phyloP scores from a whole-genome alignment of 2,329 filamentous ascomycete species.

The Grosmannia huntii region DNA sequence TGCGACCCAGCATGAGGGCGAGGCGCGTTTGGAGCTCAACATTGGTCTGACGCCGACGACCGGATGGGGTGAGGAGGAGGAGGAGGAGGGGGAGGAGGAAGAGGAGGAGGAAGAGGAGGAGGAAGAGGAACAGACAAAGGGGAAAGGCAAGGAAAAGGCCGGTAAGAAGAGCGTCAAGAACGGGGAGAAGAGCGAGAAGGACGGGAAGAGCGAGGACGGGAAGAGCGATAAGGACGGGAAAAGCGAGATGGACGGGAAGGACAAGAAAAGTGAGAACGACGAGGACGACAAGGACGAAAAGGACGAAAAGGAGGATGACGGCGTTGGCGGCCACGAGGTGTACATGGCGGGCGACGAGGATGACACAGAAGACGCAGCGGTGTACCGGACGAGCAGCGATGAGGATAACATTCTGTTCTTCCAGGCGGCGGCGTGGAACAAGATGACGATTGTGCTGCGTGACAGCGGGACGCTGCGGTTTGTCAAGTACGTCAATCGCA shows the following conservation, averaged over 20 bases:
- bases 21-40: slow-evolving; percentile 75
- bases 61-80: slow-evolving; percentile 59
- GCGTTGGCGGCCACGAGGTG: slow-evolving; percentile 69
- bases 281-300: slow-evolving; percentile 18
- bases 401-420: slow-evolving; percentile 59
- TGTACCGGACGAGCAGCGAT: slow-evolving; percentile 70
- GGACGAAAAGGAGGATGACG: slow-evolving; percentile 23
- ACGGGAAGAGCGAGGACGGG: too few species aligned
- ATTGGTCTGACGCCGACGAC: slow-evolving; percentile 72
- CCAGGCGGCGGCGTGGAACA: slow-evolving; percentile 67
- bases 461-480: slow-evolving; percentile 82
- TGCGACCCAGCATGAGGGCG: slow-evolving; percentile 68
- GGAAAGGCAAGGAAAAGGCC: slow-evolving; percentile 20
- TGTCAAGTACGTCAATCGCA: slow-evolving; percentile 84
- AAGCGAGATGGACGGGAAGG: slow-evolving; percentile 15
- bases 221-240: slow-evolving; percentile 19
- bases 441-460: slow-evolving; percentile 76
- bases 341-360: slow-evolving; percentile 89
- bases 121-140: slow-evolving; percentile 16
- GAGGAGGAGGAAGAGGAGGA: slow-evolving; percentile 15
- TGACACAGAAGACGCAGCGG: slow-evolving; percentile 55
- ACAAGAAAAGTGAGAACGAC: not conserved
- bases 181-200: too few species aligned
- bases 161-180: slow-evolving; percentile 14
- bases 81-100: slow-evolving; percentile 30